These are phyloP conservation scores for Nidula microcarpa DNA, from an alignment of 768 basidiomycete genomes.

Conservation along the genomic window DNA sequence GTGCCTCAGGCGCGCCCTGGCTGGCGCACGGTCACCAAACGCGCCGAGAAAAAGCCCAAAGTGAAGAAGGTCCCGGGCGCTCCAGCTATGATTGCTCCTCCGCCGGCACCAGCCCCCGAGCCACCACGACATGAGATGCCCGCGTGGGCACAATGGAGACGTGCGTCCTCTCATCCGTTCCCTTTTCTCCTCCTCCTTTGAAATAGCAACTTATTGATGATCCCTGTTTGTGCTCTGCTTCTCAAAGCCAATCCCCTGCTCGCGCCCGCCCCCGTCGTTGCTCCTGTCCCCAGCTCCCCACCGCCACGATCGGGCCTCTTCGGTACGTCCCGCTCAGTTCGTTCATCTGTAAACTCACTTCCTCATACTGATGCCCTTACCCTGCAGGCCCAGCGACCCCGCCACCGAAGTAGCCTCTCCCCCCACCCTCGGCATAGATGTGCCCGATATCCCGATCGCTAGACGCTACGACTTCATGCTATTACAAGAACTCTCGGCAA, in stretches of 20 bases:
- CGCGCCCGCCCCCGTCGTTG: constrained; percentile 40
- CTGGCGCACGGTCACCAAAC: constrained; percentile 73
- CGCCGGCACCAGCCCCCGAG: constrained; percentile 32
- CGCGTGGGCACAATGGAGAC: constrained; percentile 87
- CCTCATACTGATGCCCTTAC: background rate
- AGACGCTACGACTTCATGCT: too few species aligned
- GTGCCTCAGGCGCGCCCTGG: constrained; percentile 54
- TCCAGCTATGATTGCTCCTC: constrained; percentile 21
- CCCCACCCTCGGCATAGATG: background rate
- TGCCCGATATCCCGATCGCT: background rate
- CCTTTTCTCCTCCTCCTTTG: background rate
- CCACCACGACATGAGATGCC: constrained; percentile 54
- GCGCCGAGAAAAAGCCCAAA: constrained; percentile 46
- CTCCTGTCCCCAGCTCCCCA: constrained; percentile 36
- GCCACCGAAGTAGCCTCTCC: constrained; percentile 19
- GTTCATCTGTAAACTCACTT: background rate
- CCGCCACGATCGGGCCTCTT: constrained; percentile 62
- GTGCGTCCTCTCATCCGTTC: constrained; percentile 34
- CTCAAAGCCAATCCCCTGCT: constrained; percentile 61
- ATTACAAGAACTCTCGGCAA: too few species aligned
- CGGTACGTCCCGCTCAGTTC: constrained; percentile 35
- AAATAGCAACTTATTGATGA: background rate
- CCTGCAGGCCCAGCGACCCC: constrained; percentile 26
- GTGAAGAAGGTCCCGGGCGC: constrained; percentile 37
- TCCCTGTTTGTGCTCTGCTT: background rate